These are phyloP conservation scores for Fusarium burgessii DNA, from an alignment of 2,329 filamentous ascomycete genomes.

Conservation along the genomic window DNA sequence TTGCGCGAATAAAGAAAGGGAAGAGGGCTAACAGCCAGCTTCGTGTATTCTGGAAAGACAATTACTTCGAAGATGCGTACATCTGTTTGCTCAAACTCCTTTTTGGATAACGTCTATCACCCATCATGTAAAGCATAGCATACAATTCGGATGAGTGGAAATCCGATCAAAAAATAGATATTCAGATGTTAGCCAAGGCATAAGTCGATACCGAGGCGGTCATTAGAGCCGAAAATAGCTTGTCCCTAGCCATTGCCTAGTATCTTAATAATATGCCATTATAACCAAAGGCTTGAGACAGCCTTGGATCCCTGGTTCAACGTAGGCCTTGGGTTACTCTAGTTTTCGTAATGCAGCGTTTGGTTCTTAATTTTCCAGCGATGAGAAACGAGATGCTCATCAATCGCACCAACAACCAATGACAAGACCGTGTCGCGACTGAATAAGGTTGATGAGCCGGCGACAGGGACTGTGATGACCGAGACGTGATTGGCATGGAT, in stretches of 20 bases:
- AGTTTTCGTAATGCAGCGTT: slow-evolving; percentile 14
- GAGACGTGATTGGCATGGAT: slow-evolving; percentile 35
- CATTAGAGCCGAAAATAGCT: slow-evolving; percentile 9
- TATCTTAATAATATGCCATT: slow-evolving; percentile 2
- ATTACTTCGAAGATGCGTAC: neutral
- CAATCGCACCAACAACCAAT: slow-evolving; percentile 31
- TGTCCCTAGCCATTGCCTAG: slow-evolving; percentile 5
- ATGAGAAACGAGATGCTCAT: slow-evolving; percentile 21
- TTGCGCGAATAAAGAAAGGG: slow-evolving; percentile 27
- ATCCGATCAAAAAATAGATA: neutral
- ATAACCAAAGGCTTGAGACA: slow-evolving; percentile 7
- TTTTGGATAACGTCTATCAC: neutral
- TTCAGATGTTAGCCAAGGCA: neutral
- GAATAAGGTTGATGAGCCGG: slow-evolving; percentile 39
- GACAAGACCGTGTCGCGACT: neutral
- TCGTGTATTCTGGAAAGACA: neutral
- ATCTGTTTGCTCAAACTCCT: neutral
- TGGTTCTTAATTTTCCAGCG: slow-evolving; percentile 37
- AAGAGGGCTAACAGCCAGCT: slow-evolving; percentile 3
- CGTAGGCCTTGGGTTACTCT: slow-evolving; percentile 3
- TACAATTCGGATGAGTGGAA: neutral
- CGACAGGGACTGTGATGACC: slow-evolving; percentile 24
- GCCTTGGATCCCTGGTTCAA: slow-evolving; percentile 11
- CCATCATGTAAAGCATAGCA: neutral
- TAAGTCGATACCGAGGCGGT: slow-evolving; percentile 9